A percentile compares a stretch with the other conserved stretches of the same genome.
phyloP scores from a whole-genome alignment of 1,139 yeast genomes.

The Magnusiomyces paraingens region DNA sequence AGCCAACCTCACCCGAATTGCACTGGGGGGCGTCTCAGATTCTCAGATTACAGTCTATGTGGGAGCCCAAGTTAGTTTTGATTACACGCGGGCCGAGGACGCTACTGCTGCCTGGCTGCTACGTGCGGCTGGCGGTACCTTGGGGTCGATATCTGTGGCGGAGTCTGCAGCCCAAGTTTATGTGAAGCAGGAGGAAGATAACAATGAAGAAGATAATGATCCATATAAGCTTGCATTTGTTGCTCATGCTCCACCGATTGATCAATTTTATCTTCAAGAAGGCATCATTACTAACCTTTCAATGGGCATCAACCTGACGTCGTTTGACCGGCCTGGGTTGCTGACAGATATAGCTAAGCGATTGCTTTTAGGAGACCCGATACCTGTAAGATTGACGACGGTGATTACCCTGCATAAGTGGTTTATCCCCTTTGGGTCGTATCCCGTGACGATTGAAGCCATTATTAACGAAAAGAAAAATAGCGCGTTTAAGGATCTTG shows the following conservation, averaged over 20 bases:
- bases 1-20: background rate
- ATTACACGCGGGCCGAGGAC: background rate
- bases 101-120: constrained; percentile 1
- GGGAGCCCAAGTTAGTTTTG: background rate
- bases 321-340: constrained; percentile 23
- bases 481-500: background rate
- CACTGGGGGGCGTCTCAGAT: background rate
- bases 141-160: background rate
- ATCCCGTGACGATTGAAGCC: constrained; percentile 19
- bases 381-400: constrained; percentile 20
- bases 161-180: background rate
- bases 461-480: background rate
- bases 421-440: constrained; percentile 20
- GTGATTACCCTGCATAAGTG: constrained; percentile 20
- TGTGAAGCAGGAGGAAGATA: background rate
- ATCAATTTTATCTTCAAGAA: constrained; percentile 17
- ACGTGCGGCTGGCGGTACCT: background rate
- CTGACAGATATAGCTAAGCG: constrained; percentile 21
- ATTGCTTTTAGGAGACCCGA: constrained; percentile 19
- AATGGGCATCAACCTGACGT: constrained; percentile 21
- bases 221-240: background rate
- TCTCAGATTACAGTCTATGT: background rate
- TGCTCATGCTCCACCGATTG: constrained; percentile 22
- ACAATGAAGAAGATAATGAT: background rate
- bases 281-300: constrained; percentile 21